Conservation (phyloP, 179 eudicot species). For the Pouteria campechiana region DNA sequence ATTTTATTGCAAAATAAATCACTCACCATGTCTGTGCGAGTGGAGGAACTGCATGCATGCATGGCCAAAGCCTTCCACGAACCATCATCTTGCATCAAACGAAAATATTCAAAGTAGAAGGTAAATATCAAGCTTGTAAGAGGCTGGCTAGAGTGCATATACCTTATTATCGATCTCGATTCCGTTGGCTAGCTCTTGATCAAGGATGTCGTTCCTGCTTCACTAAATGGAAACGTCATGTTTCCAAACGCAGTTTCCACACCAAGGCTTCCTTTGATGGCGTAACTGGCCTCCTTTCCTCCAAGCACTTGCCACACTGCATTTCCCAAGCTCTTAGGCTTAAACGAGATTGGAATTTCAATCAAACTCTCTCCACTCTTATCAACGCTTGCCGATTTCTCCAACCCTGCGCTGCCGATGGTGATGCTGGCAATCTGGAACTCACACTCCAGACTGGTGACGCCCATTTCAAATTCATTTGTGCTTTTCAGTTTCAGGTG, state of each 20-base stretch:
- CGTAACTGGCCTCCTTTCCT: conserved; percentile 79
- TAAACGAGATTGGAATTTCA: conserved; percentile 70
- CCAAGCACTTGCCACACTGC: conserved; percentile 94
- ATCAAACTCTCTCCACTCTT: conserved; percentile 44
- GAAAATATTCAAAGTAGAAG: no score
- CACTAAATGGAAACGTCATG: conserved; percentile 76
- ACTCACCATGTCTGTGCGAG: no score
- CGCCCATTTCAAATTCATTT: conserved; percentile 83
- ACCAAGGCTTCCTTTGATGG: conserved; percentile 74
- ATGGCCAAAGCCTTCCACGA: no score
- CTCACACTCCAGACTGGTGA: conserved; percentile 72
- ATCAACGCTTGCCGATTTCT: conserved; percentile 46
- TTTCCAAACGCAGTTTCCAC: conserved; percentile 87
- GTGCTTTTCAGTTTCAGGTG: conserved; percentile 76
- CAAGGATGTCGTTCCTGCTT: conserved; percentile 72
- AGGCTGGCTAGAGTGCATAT: conserved; percentile 7
- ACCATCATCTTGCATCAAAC: no score
- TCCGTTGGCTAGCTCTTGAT: conserved; percentile 66
- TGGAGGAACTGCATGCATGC: no score
- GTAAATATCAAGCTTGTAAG: no score
- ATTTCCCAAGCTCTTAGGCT: conserved; percentile 81
- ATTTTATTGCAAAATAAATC: no score
- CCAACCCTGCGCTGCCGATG: conserved; percentile 70
- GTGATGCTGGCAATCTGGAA: conserved; percentile 66
- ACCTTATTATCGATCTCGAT: conserved; percentile 57